Base-by-base conservation (phyloP, 2,329 filamentous ascomycete genomes). In the Endoconidiophora laricicola region DNA sequence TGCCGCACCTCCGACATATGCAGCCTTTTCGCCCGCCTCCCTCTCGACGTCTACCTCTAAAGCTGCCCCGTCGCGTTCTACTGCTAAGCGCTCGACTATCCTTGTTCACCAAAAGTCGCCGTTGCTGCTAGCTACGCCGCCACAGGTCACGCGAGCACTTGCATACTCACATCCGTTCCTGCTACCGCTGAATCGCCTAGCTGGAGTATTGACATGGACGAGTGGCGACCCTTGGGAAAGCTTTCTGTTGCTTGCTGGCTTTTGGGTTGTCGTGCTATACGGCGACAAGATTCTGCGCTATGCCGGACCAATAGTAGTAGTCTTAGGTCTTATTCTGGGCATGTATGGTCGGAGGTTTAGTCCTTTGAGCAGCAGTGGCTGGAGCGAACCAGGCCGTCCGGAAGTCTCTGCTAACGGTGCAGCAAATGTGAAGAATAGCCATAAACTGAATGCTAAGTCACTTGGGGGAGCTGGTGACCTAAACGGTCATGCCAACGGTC, bases 71-170 rank as follows among this genome's bases (percentile, higher is more conserved):
- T 71, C 70, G 49, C 67, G 71, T 52, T 69, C 74, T 29, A 72
- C 76, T 42, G 50, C 54, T 4, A 83, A 90, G 55, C 79, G 86
- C 43, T 93, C 86, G 16, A 93, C 86, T 52, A 88, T 98, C 58
- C 79, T 96, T 57, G 88, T 98, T 18, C 88, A 96, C 65, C 90
- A 94, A 64, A 98, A 96, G 67, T 94, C 86, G 14, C 91, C 91
- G 9, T 68, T 98, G 43, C 74, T 98, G 16, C 81, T 94, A 53
- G 87, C 90, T 14, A 98, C 91, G 7, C 91, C 91, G 41, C 91
- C 91, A 1, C 86, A 94, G 61, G 82, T 98, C 62, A 98, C 91
- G 2, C 79, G 91, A 58, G 88, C 90, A 12, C 73, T 98, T 54
- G 90, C 90, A 56, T 95, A 96, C 63, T 94, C 88, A 55, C 90